Evolutionary conservation across 148 eudicot genomes (phyloP), one percentile per base, ranked within the genome.

Genomic region (Persicaria maculosa): DNA sequence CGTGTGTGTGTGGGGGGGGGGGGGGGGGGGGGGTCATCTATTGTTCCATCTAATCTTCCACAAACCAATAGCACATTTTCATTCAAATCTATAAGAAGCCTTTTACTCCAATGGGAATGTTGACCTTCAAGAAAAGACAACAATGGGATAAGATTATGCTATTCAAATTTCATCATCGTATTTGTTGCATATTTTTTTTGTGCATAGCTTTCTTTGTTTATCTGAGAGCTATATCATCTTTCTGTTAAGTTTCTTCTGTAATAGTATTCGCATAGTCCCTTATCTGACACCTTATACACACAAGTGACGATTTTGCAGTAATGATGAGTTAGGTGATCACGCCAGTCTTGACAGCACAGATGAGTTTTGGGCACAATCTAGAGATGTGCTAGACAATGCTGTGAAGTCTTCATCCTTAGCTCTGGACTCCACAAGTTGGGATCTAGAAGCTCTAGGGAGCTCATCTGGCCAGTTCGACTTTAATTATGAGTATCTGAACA

Each of bases 251-350:
- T 61, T 19, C 11, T 61, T 61, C 3, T 61, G 68, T 19, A 61
- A 61, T 1, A 10, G 36, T 14, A 8, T 70, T 45, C 11, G 11
- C n/a, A 45, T 69, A 40, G 10, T 12, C 2, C 36, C 43, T 40
- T 47, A 22, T 71, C 73, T 71, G 73, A 71, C 73, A 71, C n/a
- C 9, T 19, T 46, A 71, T 86, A 85, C 91, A 83, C 87, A 86
- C 91, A 89, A 86, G 90, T 87, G 89, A 79, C 77, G 72, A 81
- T 86, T 85, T 88, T 88, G 85, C 98, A 93, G 93, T 78, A 85
- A 86, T 64, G 83, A 80, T 58, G 89, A 87, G 68, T 74, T 85
- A 74, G 78, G 82, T 52, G 91, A 88, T 72, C 81, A 74, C 72
- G 44, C 81, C 73, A 82, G 85, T 75, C 87, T 84, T 78, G 86